Evolutionary conservation across 2,329 filamentous ascomycete species (phyloP), one percentile per base, ranked within the genome.

Genomic region (Colletotrichum limetticola): DNA sequence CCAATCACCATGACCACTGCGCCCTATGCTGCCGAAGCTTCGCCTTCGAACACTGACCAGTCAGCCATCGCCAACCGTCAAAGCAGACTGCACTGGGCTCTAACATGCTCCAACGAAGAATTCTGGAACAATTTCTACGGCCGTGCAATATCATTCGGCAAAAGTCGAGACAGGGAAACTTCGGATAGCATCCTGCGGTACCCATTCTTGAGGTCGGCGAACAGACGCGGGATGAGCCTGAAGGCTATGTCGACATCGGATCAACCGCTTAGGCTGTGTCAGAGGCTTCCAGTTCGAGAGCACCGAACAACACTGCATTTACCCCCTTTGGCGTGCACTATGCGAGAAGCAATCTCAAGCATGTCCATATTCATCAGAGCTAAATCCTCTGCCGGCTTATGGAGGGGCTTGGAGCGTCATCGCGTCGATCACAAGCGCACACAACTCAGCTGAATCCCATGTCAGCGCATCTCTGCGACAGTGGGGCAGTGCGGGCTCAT

Each of bases 401-500:
- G 6, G 7, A 12, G 55, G 9, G 14, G 9, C 16, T n/a, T 30
- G 55, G 28, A 32, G 28, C 55, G 12, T 57, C 26, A 26, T 22
- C 22, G 11, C 24, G 57, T 11, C 57, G 8, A 42, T 12, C 22
- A 6, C 6, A 30, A 14, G 57, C 59, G 19, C 3, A 11, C n/a
- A 14, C 3, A 26, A 30, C 28, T 37, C 46, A 37, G 22, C 22
- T 55, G 46, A 30, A 49, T 66, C 26, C 57, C 49, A 35, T 52
- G 22, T 64, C 35, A 62, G 22, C 64, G 24, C 30, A 53, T 22
- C n/a, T 22, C 19, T 68, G 30, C n/a, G 59, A 24, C 42, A 55
- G 22, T 14, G 66, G 68, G 69, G 65, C 69, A 42, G 59, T 42
- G 62, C 32, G 52, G 53, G 46, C 26, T 32, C 46, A 22, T 11